Percentiles rank a stretch among this genome's conserved stretches.
Conservation (phyloP, 2,329 filamentous ascomycete species). For the Helicocarpus griseus region DNA sequence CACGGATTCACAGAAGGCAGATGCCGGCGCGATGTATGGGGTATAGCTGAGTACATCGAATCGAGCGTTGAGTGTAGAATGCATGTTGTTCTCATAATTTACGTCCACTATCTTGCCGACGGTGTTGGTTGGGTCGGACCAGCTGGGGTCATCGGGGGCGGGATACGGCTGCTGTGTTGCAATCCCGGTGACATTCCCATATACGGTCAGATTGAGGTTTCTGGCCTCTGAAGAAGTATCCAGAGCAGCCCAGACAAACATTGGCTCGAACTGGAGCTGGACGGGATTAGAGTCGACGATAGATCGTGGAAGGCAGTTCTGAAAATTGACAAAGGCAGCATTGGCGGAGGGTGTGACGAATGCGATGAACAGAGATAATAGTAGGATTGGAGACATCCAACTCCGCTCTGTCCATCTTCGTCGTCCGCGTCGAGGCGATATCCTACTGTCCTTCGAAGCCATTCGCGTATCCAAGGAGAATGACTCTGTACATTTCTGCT, state of each 20-base stretch:
- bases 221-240: slow-evolving; percentile 42
- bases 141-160: slow-evolving; percentile 46
- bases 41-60: slow-evolving; percentile 70
- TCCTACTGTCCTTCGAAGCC: neutral
- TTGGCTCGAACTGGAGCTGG: slow-evolving; percentile 69
- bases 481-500: neutral
- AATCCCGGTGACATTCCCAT: slow-evolving; percentile 82
- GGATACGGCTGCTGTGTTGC: slow-evolving; percentile 51
- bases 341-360: slow-evolving; percentile 30
- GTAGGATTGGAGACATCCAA: neutral
- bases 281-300: slow-evolving; percentile 50
- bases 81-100: slow-evolving; percentile 48
- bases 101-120: slow-evolving; percentile 69
- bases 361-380: neutral
- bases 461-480: neutral
- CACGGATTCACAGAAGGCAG: slow-evolving; percentile 57
- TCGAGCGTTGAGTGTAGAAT: slow-evolving; percentile 63
- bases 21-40: slow-evolving; percentile 46
- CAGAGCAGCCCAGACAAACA: slow-evolving; percentile 58
- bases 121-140: slow-evolving; percentile 51
- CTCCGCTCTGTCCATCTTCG: neutral
- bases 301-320: slow-evolving; percentile 65
- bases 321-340: slow-evolving; percentile 64
- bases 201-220: slow-evolving; percentile 63
- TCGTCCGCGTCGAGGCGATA: neutral